phyloP scores from a whole-genome alignment of 805 yeast species.

The Ogataea zsoltii region DNA sequence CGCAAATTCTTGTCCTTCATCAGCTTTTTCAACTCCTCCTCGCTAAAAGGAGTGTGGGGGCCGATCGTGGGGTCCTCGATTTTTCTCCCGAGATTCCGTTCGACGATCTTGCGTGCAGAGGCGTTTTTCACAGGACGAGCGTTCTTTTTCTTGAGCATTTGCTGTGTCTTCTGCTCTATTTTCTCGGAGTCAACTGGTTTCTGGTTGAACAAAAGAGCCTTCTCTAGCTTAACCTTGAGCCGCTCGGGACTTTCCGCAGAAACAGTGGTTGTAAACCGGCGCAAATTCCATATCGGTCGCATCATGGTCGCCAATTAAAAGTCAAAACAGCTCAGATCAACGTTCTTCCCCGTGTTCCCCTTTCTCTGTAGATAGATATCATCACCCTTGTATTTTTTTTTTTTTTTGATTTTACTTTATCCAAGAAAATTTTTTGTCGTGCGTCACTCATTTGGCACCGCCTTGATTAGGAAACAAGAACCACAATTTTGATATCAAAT shows the following conservation, averaged over 20 bases:
- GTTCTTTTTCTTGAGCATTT: constrained; percentile 22
- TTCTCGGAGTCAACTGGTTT: constrained; percentile 13
- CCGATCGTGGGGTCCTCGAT: constrained; percentile 23
- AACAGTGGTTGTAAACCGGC: constrained; percentile 5
- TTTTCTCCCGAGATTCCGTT: constrained; percentile 20
- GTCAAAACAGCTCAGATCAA: no score
- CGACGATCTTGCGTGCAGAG: constrained; percentile 30
- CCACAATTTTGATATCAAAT: not conserved
- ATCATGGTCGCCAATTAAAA: no score
- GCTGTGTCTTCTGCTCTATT: constrained; percentile 6
- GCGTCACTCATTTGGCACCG: not conserved
- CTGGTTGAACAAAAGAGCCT: constrained; percentile 13
- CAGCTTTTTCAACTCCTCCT: constrained; percentile 28
- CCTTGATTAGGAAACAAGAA: not conserved
- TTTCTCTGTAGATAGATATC: no score
- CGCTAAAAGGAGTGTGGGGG: constrained; percentile 27
- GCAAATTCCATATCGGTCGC: not conserved
- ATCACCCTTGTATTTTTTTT: no score
- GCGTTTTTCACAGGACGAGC: constrained; percentile 25
- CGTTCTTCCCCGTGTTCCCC: no score
- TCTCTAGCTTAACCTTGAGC: constrained; percentile 14
- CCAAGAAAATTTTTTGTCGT: not conserved
- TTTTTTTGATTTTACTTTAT: not conserved
- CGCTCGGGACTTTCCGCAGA: constrained; percentile 2
- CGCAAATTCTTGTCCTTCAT: constrained; percentile 38